Base-by-base conservation (phyloP, 2,329 filamentous ascomycete genomes). In the Aspergillus fijiensis region DNA sequence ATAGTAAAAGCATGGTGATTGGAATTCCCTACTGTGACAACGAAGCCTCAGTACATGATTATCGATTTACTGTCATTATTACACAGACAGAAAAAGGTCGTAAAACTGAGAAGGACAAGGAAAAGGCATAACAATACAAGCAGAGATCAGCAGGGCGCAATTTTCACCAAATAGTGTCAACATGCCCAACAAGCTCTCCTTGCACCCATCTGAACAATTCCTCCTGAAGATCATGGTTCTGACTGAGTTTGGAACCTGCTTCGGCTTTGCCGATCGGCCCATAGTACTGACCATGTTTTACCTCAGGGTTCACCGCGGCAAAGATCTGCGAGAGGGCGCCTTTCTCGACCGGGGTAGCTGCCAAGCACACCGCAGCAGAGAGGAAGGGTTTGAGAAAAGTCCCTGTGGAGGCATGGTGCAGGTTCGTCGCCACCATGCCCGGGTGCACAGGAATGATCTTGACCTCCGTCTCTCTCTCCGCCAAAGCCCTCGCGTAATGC, bases 401-500 rank as follows among this genome's bases (percentile, higher is more conserved):
- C 1, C 52, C 52, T 0, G 33, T 60, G 4, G 58, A 51, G 1
- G 58, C 48, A 29, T 56, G 58, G 19, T 60, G 61, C 39, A 60
- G 59, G 12, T 57, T 59, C 4, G 61, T 63, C 12, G 48, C 35
- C 1, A 63, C 61, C 35, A 59, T 29, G 11, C 61, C 58, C 7
- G 56, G 58, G 45, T 63, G 61, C 10, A 63, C 45, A 2, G 52
- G 50, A 12, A 61, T 23, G 16, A 53, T 52, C 6, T 60, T 63
- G 9, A 60, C 25, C 2, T 12, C 19, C 5, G n/a, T n/a, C 29
- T 59, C 52, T 5, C 53, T 25, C 57, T 60, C 29, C 5, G 67
- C 65, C 23, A 59, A 50, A 11, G 60, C 60, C 12, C 47, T 49
- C 2, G 63, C 45, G 14, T 62, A 65, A 29, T 60, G 59, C 3